phyloP scores from a whole-genome alignment of 352 stramenopile genomes.

The Globisporangium radiosum region DNA sequence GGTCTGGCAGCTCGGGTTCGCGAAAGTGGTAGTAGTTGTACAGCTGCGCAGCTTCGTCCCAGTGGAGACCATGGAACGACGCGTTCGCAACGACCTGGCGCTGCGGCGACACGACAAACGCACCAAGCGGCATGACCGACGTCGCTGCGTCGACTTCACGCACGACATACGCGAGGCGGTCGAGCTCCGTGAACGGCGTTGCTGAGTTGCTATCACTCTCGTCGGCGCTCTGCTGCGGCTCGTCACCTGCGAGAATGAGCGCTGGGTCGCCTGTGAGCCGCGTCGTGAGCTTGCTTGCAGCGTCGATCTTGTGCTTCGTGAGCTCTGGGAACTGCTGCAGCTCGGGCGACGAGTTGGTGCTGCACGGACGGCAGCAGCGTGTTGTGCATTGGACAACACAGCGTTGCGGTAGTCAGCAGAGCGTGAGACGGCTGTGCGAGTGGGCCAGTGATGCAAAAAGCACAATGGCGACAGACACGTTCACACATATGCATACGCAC shows the following conservation, averaged over 20 bases:
- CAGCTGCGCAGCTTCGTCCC: slow-evolving; percentile 51
- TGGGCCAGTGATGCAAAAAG: no score
- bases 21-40: slow-evolving; percentile 80
- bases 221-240: slow-evolving; percentile 37
- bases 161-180: slow-evolving; percentile 61
- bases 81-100: slow-evolving; percentile 62
- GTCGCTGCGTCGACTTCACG: slow-evolving; percentile 56
- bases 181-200: slow-evolving; percentile 58
- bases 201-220: slow-evolving; percentile 17
- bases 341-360: slow-evolving; percentile 68
- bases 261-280: slow-evolving; percentile 64
- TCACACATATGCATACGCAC: slow-evolving; percentile 15
- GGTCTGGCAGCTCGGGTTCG: slow-evolving; percentile 52
- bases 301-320: slow-evolving; percentile 46
- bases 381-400: no score
- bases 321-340: slow-evolving; percentile 76
- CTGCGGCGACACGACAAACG: slow-evolving; percentile 63
- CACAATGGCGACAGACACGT: no score
- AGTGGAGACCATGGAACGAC: slow-evolving; percentile 61
- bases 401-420: no score
- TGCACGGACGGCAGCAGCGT: slow-evolving; percentile 9
- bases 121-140: slow-evolving; percentile 53
- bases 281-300: slow-evolving; percentile 33
- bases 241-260: slow-evolving; percentile 25
- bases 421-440: no score